Evolutionary conservation across 2,329 filamentous ascomycete species (phyloP).

Genomic region (Exserohilum rostratum): DNA sequence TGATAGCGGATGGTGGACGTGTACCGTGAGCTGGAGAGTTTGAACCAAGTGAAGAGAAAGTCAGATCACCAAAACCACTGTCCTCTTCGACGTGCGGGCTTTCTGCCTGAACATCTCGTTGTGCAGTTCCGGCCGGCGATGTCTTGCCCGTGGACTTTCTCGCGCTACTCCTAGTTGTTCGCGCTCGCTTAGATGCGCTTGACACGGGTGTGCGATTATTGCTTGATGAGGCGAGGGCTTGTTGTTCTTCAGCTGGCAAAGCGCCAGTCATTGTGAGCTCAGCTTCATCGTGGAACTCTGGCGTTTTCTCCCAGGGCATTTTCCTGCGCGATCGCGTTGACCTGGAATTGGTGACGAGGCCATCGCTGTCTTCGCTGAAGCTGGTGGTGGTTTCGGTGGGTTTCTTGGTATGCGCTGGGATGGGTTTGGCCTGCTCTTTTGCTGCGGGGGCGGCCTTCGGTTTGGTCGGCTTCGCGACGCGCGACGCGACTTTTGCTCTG

Average conservation of each 20-base stretch:
- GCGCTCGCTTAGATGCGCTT: constrained; percentile 23
- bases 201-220: constrained; percentile 31
- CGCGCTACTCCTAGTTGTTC: constrained; percentile 26
- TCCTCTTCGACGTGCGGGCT: constrained; percentile 24
- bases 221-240: background rate
- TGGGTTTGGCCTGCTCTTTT: constrained; percentile 25
- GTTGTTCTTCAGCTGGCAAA: constrained; percentile 29
- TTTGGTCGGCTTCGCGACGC: constrained; percentile 35
- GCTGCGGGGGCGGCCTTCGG: constrained; percentile 25
- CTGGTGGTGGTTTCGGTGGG: constrained; percentile 22
- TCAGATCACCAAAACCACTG: constrained; percentile 43
- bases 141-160: constrained; percentile 20
- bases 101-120: constrained; percentile 18
- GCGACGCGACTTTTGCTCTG: constrained; percentile 46
- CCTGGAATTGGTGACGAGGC: constrained; percentile 38
- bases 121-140: constrained; percentile 13
- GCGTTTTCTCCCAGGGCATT: constrained; percentile 26
- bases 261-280: constrained; percentile 47
- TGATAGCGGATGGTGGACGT: constrained; percentile 52
- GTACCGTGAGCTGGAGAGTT: constrained; percentile 45
- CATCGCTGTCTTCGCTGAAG: constrained; percentile 48
- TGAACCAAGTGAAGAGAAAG: constrained; percentile 42
- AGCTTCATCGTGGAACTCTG: constrained; percentile 26
- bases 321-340: constrained; percentile 28
- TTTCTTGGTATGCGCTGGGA: constrained; percentile 24